Conservation (phyloP, 2,329 filamentous ascomycete species). For the Harringtonia lauricola region DNA sequence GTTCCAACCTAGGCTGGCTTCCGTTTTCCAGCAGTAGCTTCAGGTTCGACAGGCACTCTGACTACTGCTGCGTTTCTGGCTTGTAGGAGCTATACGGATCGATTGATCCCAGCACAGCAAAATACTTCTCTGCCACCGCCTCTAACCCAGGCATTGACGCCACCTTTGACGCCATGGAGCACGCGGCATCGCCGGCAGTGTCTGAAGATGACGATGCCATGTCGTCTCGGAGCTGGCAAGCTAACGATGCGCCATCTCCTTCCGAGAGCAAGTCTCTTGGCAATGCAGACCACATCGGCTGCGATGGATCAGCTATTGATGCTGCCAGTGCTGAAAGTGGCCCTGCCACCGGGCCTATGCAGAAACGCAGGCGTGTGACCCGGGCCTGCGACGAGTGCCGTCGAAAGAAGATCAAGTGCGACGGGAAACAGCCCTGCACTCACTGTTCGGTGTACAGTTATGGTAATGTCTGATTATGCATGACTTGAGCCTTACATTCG, state of each 20-base stretch:
- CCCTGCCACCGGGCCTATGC: too few relatives aligned
- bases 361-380: conserved; percentile 69
- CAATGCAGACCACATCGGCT: not conserved
- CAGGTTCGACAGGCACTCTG: not conserved
- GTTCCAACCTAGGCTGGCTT: not conserved
- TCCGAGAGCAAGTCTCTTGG: conserved; percentile 4
- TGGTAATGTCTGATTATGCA: conserved; percentile 32
- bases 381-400: conserved; percentile 75
- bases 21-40: not conserved
- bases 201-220: conserved; percentile 7
- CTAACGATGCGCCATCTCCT: conserved; percentile 4
- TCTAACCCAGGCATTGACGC: not conserved
- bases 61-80: too few relatives aligned
- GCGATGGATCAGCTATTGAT: not conserved
- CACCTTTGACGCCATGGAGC: conserved; percentile 4
- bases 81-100: too few relatives aligned
- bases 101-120: not conserved
- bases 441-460: conserved; percentile 98
- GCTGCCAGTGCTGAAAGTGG: not conserved
- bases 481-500: not conserved
- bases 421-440: conserved; percentile 79
- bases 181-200: conserved; percentile 3
- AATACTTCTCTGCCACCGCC: not conserved
- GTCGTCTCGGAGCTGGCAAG: conserved; percentile 9
- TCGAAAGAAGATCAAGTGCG: conserved; percentile 80